These are phyloP conservation scores for Glonium stellatum DNA, from an alignment of 495 filamentous ascomycete species.

Conservation along the genomic window DNA sequence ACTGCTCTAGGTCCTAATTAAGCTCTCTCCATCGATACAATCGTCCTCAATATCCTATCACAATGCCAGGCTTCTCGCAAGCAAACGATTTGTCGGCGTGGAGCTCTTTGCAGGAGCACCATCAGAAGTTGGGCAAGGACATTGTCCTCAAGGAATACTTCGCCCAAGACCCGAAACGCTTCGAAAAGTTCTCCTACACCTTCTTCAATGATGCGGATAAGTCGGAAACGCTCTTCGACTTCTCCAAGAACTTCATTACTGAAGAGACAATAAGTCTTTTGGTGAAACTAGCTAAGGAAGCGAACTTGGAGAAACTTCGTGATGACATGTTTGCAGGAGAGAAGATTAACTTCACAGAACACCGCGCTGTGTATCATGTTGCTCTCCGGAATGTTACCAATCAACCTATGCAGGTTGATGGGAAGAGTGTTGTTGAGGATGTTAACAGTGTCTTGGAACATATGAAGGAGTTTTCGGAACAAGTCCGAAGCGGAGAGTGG, in stretches of 20 bases:
- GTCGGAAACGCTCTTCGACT: slow-evolving; percentile 89
- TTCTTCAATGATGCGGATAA: slow-evolving; percentile 74
- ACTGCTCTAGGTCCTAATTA: background rate
- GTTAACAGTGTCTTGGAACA: slow-evolving; percentile 88
- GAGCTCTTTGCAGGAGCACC: slow-evolving; percentile 82
- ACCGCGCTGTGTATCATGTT: slow-evolving; percentile 91
- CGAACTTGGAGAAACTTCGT: slow-evolving; percentile 80
- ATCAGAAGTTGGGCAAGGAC: slow-evolving; percentile 70
- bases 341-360: slow-evolving; percentile 98
- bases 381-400: slow-evolving; percentile 84
- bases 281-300: slow-evolving; percentile 83
- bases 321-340: slow-evolving; percentile 96
- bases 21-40: slow-evolving; percentile 4
- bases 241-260: slow-evolving; percentile 96
- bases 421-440: slow-evolving; percentile 89
- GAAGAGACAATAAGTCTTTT: slow-evolving; percentile 84
- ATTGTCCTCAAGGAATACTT: slow-evolving; percentile 93
- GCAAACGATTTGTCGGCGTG: slow-evolving; percentile 76
- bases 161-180: slow-evolving; percentile 78
- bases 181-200: slow-evolving; percentile 79
- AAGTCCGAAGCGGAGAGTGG: slow-evolving; percentile 91
- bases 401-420: slow-evolving; percentile 85
- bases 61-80: slow-evolving; percentile 56
- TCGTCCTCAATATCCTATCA: slow-evolving; percentile 8
- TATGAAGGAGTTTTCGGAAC: slow-evolving; percentile 95